Base-by-base conservation (phyloP, 257 asterid genomes). In the Solanum infundibuliforme region DNA sequence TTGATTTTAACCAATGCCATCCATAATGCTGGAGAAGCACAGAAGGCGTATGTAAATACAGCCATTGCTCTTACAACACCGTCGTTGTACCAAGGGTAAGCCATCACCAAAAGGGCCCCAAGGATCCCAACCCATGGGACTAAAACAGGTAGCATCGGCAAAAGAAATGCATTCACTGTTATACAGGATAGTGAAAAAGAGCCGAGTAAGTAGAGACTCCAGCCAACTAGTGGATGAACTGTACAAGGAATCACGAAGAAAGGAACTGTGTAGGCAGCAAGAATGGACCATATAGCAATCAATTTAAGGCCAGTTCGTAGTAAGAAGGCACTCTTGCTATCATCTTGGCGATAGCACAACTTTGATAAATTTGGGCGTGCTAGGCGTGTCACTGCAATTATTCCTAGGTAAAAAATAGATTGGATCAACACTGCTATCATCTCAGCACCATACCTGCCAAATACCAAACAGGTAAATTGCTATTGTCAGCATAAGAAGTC, bases 41-140 rank as follows among this genome's bases (percentile, higher is more conserved):
- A 95, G 85, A 94, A 95, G 0, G 95, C 93, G 31, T 95, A 95
- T 16, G 55, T 94, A 81, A 94, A 94, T 2, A 92, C 91, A 0
- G 93, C 87, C n/a, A 95, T 92, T 14, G 97, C 98, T 90, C 97
- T 89, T 74, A 95, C 75, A 5, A 95, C 92, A 1, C 98, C 98
- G 69, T 94, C 87, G 0, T 91, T 71, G 91, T 95, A 95, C 92
- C 95, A 93, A 11, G 98, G 98, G 83, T 87, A 92, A 1, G 94
- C 98, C 98, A 95, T 95, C 13, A 89, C 95, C 60, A 94, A 12
- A 25, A 95, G 98, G 46, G 91, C 81, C 11, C 97, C 97, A 31
- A 93, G 77, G 76, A 93, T 87, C 8, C 91, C 95, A 3, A 93
- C 16, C 93, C 96, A 91, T 14, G 97, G 97, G 14, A 87, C 84